Base-by-base conservation (phyloP, 345 rosid species). In the Draba incana region DNA sequence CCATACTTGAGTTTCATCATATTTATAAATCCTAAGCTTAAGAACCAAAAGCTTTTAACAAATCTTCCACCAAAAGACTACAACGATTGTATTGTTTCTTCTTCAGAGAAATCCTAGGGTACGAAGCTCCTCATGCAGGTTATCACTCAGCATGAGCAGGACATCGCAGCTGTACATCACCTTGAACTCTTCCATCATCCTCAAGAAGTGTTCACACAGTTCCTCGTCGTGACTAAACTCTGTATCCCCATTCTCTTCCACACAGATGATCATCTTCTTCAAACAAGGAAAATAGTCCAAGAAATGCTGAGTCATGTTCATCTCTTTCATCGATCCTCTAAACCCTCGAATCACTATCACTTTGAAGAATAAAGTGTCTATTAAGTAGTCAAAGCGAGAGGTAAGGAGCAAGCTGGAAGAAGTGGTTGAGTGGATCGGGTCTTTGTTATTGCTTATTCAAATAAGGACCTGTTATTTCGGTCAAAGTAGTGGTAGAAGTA, bases 231-330 rank as follows among this genome's bases (percentile, higher is more conserved):
- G 4, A 11, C 13, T 10, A 44, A 60, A 27, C 37, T 3, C 16
- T 10, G 28, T 6, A 46, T 39, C 49, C 57, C 4, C 41, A 25
- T 27, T 2, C 11, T 57, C 57, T 25, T 57, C 64, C 0, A 48
- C 37, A 46, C 11, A 68, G 57, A 68, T 37, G 35, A 57, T 10
- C 64, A 57, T 47, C 47, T 46, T 27, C 48, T 68, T 15, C 72
- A 68, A 24, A 57, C 64, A 56, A 3, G 57, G 48, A 14, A 68
- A 47, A 25, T 46, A 25, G 30, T 68, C 72, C 72, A 68, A 68
- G 57, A 68, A 68, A 57, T 68, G 64, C 56, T 57, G 56, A 24
- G 57, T 46, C 57, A 68, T 10, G 55, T 56, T 16, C 48, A 68
- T 57, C 64, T 57, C 72, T 57, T 57, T 68, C 64, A 68, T 14